Percentiles rank a stretch among this genome's conserved stretches.
Evolutionary conservation across 2,329 filamentous ascomycete species (phyloP).

Genomic region (Diaporthe helianthi): DNA sequence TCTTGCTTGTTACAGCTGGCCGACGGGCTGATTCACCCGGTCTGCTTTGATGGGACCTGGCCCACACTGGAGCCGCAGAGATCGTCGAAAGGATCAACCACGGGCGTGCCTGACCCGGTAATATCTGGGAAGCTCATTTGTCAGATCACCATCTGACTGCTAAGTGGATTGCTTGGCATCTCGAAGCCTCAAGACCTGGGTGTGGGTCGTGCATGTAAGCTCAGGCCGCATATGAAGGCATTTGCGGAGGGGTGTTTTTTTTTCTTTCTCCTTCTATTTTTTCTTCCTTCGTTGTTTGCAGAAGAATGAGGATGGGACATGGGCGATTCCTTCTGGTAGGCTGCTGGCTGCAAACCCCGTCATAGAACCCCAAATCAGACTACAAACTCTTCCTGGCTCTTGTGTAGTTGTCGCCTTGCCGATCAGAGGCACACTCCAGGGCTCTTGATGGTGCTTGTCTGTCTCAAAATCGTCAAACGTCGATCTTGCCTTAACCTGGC

Average conservation of each 20-base stretch:
- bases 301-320: neutral
- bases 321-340: neutral
- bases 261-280: too few relatives aligned
- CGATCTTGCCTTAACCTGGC: neutral
- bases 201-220: slow-evolving; percentile 28
- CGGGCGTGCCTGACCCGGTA: neutral
- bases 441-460: neutral
- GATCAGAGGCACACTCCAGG: neutral
- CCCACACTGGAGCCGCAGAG: neutral
- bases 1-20: slow-evolving; percentile 4
- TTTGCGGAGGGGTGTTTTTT: neutral
- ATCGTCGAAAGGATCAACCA: neutral
- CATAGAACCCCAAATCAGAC: neutral
- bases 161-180: neutral
- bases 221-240: neutral
- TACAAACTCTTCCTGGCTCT: neutral
- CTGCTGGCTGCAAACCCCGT: neutral
- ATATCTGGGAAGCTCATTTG: slow-evolving; percentile 9
- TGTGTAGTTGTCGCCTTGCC: neutral
- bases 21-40: neutral
- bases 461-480: neutral
- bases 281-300: slow-evolving; percentile 1
- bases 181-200: neutral
- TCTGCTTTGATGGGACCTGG: neutral
- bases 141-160: too few relatives aligned